Conservation (phyloP, 2,329 filamentous ascomycete species). For the Talaromyces islandicus region DNA sequence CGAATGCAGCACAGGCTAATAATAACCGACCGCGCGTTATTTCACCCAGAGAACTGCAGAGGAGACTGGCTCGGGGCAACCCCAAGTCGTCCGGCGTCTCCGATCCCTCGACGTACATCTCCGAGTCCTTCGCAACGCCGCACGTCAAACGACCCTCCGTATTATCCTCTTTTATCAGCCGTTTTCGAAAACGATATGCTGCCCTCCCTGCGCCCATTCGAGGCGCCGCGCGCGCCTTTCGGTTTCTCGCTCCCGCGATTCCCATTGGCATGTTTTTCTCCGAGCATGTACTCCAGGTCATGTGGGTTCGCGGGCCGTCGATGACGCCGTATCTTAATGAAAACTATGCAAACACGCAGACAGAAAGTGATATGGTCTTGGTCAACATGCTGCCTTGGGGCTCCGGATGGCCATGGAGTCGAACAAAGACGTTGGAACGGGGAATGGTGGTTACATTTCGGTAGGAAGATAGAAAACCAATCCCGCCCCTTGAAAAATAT, state of each 20-base stretch:
- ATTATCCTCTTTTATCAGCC: conserved; percentile 17
- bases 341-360: conserved; percentile 46
- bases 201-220: conserved; percentile 22
- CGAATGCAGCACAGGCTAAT: neutral
- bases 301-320: conserved; percentile 47
- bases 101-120: conserved; percentile 2
- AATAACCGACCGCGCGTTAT: conserved; percentile 15
- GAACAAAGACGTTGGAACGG: conserved; percentile 53
- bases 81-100: neutral
- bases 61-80: neutral
- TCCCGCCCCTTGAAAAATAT: neutral
- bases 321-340: conserved; percentile 76
- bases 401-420: conserved; percentile 39
- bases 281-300: conserved; percentile 35
- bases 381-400: conserved; percentile 34
- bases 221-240: conserved; percentile 20
- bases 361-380: conserved; percentile 36
- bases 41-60: conserved; percentile 15
- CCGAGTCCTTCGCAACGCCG: neutral
- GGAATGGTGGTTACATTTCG: conserved; percentile 70
- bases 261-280: conserved; percentile 35
- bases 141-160: conserved; percentile 6
- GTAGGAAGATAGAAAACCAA: conserved; percentile 12
- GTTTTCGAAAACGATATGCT: conserved; percentile 22
- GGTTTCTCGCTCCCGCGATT: conserved; percentile 26